Evolutionary conservation across 2,329 filamentous ascomycete genomes (phyloP).

Genomic region (Harringtonia lauricola): DNA sequence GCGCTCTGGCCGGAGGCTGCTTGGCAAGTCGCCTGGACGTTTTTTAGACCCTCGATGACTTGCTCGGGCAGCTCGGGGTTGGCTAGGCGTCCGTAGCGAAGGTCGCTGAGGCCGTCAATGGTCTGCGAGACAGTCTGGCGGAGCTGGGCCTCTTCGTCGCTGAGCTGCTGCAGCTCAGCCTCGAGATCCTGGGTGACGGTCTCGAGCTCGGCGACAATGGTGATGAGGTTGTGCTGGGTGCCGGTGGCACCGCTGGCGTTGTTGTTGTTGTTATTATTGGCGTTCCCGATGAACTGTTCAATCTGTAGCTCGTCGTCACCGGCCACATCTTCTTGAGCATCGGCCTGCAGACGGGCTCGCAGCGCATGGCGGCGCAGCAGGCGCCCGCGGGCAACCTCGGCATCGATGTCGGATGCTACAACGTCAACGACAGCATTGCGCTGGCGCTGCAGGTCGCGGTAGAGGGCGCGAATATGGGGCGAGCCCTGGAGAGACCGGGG

Average conservation of each 20-base stretch:
- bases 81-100: conserved; percentile 67
- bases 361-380: conserved; percentile 46
- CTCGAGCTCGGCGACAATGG: conserved; percentile 60
- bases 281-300: conserved; percentile 35
- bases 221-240: conserved; percentile 33
- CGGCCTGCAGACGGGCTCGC: conserved; percentile 38
- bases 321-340: conserved; percentile 41
- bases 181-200: conserved; percentile 54
- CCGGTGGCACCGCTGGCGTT: not conserved
- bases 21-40: conserved; percentile 53
- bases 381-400: conserved; percentile 50
- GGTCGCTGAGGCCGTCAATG: conserved; percentile 66
- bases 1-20: conserved; percentile 4
- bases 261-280: too few relatives aligned
- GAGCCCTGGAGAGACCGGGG: conserved; percentile 55
- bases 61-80: conserved; percentile 54
- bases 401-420: conserved; percentile 53
- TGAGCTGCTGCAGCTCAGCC: conserved; percentile 53
- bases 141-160: conserved; percentile 51
- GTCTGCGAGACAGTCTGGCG: conserved; percentile 51
- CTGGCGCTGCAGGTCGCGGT: conserved; percentile 68
- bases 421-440: conserved; percentile 57
- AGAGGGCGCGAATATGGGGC: conserved; percentile 58
- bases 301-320: conserved; percentile 56
- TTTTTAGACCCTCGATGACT: conserved; percentile 53